These are phyloP conservation scores for Suillus spraguei DNA, from an alignment of 768 basidiomycete species.

Conservation along the genomic window DNA sequence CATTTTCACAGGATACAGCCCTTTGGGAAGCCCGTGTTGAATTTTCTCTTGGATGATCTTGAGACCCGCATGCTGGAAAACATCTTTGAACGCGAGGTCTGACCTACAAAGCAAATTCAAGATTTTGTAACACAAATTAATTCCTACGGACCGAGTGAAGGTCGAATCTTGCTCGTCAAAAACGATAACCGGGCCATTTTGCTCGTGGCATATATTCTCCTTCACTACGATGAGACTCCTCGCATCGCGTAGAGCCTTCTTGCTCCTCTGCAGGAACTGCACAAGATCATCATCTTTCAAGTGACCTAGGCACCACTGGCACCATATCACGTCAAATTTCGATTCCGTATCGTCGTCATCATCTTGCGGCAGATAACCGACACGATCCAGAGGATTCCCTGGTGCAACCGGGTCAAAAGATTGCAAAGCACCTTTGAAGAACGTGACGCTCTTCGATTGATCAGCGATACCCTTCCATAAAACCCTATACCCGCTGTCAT, in stretches of 20 bases:
- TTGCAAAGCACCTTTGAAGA: constrained; percentile 82
- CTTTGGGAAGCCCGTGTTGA: constrained; percentile 83
- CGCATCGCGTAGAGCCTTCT: constrained; percentile 49
- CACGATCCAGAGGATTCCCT: constrained; percentile 53
- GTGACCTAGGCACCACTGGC: constrained; percentile 97
- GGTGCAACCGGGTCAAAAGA: constrained; percentile 70
- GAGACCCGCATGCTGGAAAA: constrained; percentile 77
- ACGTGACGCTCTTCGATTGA: constrained; percentile 68
- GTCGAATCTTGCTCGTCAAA: constrained; percentile 92
- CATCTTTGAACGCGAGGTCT: constrained; percentile 75
- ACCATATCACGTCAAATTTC: constrained; percentile 91
- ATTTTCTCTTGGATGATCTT: constrained; percentile 70
- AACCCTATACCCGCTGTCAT: constrained; percentile 30
- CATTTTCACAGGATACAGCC: constrained; percentile 88
- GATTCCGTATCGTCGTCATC: constrained; percentile 54
- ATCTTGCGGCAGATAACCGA: constrained; percentile 59
- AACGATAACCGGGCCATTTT: constrained; percentile 51
- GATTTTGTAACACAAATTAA: neutral
- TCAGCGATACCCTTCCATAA: constrained; percentile 73
- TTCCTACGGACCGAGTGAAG: constrained; percentile 69
- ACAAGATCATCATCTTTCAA: constrained; percentile 77
- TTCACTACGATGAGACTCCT: constrained; percentile 82
- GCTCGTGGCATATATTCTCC: constrained; percentile 82
- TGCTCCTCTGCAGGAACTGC: constrained; percentile 68
- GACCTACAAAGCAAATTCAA: constrained; percentile 54